Base-by-base conservation (phyloP, 805 yeast species). In the Pichia cabralensis region DNA sequence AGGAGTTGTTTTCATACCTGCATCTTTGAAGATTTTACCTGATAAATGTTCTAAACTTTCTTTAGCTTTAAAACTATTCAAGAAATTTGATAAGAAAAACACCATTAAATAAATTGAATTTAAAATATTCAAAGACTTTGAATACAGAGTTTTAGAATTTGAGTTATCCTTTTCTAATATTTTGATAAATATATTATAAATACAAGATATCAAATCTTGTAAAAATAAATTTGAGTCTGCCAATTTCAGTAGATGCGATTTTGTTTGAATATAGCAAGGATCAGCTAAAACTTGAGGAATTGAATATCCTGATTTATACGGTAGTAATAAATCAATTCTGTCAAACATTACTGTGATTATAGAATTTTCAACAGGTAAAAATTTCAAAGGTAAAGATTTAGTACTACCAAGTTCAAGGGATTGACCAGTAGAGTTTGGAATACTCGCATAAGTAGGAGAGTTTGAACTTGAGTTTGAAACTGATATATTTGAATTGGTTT, bases 231-330 rank as follows among this genome's bases (percentile, higher is more conserved):
- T 41, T 22, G 44, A 34, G 3, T 6, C 8, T 1, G 61, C 53
- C 21, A 64, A 42, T 26, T 48, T 50, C 9, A 58, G 32, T 22
- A 66, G 40, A n/a, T 64, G 53, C 17, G 41, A 46, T 36, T 60
- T 53, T 9, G 59, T 46, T 30, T 52, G 54, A n/a, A 52, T 42
- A 42, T 54, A 65, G 23, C 49, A 43, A 3, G 53, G 53, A 33
- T 63, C 62, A 11, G 52, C 52, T 32, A 62, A 62, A 10, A 64
- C 52, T 34, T 63, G 67, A 4, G 56, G 42, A 16, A 60, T 34
- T 3, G 59, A 43, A 16, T 51, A 42, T 3, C 61, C 62, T 3
- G 65, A 54, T 35, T 57, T 55, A 14, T 53, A 44, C 1, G 71
- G 71, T 15, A 66, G 46, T 5, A 55, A 21, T 1, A 43, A 24